Evolutionary conservation across 306 rosid species (phyloP), one percentile per base, ranked within the genome.

Genomic region (Ammopiptanthus mongolicus): DNA sequence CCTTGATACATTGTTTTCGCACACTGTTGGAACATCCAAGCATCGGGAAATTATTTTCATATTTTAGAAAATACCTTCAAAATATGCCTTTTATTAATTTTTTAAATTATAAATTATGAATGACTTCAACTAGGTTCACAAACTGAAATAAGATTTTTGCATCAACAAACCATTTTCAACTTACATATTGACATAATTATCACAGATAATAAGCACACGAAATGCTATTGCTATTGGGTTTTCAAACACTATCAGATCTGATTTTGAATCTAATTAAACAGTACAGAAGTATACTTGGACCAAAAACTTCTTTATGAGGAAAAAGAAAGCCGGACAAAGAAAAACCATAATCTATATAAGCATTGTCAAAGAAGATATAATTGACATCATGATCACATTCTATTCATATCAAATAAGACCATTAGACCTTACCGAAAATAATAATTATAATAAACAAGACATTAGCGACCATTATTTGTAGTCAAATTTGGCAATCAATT

Each of bases 1-100:
- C 78, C 66, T 87, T 63, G 87, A 51, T 71, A 84, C 90, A 67
- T 85, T 84, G 75, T 80, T 92, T 81, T 79, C 86, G 42, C 48
- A 53, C 79, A 46, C 85, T 71, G 81, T 71, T 68, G 73, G 18
- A 69, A 82, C 25, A 82, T 29, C 50, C 78, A 74, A 66, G 71
- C 59, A 73, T 14, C 41, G 69, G 19, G 67, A 67, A 42, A 69
- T 74, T 69, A 61, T 46, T 78, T 67, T 47, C 71, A 44, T 50
- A 80, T 64, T 69, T 50, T 42, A 65, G 74, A 65, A 72, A 75
- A 76, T 51, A 48, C 53, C 46, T 47, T 66, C 33, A 74, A 36
- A 62, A 78, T 52, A 69, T 77, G 67, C 59, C 66, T 61, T 50
- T 42, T 55, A 56, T 64, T 41, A 21, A 48, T 25, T 25, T 25